Evolutionary conservation across 176 grass and related monocot genomes (phyloP).

Genomic region (Zizania latifolia): DNA sequence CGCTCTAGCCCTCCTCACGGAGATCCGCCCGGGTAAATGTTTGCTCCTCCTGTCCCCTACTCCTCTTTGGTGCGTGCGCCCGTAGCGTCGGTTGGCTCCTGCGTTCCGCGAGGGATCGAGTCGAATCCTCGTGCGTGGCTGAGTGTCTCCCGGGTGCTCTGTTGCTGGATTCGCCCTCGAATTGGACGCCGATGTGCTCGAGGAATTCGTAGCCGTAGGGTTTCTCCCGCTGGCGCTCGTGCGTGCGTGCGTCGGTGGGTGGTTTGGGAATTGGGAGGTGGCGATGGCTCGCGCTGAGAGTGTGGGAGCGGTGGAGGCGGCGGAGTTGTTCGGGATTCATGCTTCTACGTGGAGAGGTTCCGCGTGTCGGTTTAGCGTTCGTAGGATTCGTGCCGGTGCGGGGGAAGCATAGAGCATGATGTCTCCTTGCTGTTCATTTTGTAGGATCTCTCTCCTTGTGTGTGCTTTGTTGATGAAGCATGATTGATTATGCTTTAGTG

Average conservation of each 20-base stretch:
- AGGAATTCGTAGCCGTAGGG: neutral
- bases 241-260: neutral
- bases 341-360: neutral
- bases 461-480: neutral
- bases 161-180: neutral
- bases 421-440: neutral
- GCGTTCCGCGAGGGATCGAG: neutral
- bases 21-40: slow-evolving; percentile 20
- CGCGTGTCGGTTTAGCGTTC: neutral
- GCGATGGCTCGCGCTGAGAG: neutral
- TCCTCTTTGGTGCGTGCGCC: neutral
- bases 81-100: neutral
- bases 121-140: neutral
- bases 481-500: neutral
- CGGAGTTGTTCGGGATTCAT: neutral
- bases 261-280: neutral
- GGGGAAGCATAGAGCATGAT: neutral
- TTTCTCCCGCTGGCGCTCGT: neutral
- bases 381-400: neutral
- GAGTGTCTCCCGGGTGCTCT: neutral
- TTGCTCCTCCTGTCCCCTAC: neutral
- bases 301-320: neutral
- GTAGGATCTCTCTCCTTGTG: neutral
- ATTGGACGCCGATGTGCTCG: neutral
- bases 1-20: neutral